Conservation (phyloP, 2,329 filamentous ascomycete species). For the Catunica adiposa region DNA sequence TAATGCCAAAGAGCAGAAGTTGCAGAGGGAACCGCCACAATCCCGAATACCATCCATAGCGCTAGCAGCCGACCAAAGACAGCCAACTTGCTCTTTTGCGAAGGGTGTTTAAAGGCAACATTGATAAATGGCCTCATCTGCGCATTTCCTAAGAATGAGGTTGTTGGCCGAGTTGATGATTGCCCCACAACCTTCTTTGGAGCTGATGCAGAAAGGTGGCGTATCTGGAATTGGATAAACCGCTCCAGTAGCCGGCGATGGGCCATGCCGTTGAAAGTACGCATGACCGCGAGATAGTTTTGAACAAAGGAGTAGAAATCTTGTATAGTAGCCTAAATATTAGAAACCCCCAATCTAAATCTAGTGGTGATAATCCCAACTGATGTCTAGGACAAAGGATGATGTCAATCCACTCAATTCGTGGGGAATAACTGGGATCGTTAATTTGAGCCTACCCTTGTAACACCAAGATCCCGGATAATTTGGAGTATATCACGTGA, state of each 20-base stretch:
- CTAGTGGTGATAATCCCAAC: no score
- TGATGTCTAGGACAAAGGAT: no score
- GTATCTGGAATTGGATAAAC: conserved; percentile 18
- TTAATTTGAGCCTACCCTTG: not conserved
- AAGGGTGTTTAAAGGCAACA: conserved; percentile 40
- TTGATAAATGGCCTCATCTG: not conserved
- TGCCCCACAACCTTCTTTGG: conserved; percentile 17
- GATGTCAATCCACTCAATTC: not conserved
- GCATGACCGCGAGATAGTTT: no score
- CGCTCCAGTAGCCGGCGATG: conserved; percentile 15
- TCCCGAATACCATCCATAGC: conserved; percentile 8
- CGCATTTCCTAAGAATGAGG: conserved; percentile 31
- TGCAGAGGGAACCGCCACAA: conserved; percentile 4
- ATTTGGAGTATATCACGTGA: not conserved
- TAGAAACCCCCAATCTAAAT: no score
- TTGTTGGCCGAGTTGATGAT: conserved; percentile 25
- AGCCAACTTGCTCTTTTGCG: conserved; percentile 53
- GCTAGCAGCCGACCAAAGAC: conserved; percentile 41
- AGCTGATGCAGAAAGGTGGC: conserved; percentile 34
- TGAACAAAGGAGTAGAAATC: no score
- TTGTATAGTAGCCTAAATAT: no score
- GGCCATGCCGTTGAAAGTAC: conserved; percentile 11
- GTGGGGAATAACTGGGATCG: not conserved
- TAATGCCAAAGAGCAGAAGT: conserved; percentile 8
- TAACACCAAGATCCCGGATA: not conserved